Base-by-base conservation (phyloP, 2,329 filamentous ascomycete genomes). In the Mycogone perniciosa region DNA sequence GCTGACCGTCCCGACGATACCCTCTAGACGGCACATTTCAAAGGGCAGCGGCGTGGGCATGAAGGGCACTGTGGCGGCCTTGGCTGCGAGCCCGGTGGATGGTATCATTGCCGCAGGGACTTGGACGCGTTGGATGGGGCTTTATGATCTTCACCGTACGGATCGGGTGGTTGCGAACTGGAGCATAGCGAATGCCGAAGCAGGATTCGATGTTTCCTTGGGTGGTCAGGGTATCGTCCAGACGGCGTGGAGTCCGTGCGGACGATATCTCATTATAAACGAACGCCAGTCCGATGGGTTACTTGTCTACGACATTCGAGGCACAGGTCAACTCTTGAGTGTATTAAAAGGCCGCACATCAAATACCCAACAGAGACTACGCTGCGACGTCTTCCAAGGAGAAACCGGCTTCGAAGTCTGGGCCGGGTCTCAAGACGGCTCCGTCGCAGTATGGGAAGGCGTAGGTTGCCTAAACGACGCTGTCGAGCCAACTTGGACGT, bases 41-140 rank as follows among this genome's bases (percentile, higher is more conserved):
- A 84, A 83, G 63, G 80, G 81, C 31, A 75, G 76, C 51, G 80
- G 81, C 35, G 75, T 85, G 6, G 82, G 82, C 41, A 84, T 85
- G 76, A 80, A 81, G 51, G 82, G 82, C 5, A 77, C 74, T 27
- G 74, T 85, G 0, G 79, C 81, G 1, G 71, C 80, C 0, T 67
- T 85, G 0, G 69, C 74, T n/a, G 64, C 72, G 2, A 63, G 61
- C 2, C 48, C 44, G 5, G 38, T 40, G 27, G 57, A 59, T 6
- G 62, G 65, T 31, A 64, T 84, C 30, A 55, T 84, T 33, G 81
- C 81, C 0, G 82, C 82, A 0, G 82, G 81, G 7, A 85, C 81
- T 0, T 81, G 81, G 77, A 84, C 79, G 1, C 71, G 82, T 1
- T 82, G 77, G 72, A 64, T 85, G 48, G 81, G 81, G 0, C 64